Evolutionary conservation across 345 rosid species (phyloP).

Genomic region (Heritiera littoralis): DNA sequence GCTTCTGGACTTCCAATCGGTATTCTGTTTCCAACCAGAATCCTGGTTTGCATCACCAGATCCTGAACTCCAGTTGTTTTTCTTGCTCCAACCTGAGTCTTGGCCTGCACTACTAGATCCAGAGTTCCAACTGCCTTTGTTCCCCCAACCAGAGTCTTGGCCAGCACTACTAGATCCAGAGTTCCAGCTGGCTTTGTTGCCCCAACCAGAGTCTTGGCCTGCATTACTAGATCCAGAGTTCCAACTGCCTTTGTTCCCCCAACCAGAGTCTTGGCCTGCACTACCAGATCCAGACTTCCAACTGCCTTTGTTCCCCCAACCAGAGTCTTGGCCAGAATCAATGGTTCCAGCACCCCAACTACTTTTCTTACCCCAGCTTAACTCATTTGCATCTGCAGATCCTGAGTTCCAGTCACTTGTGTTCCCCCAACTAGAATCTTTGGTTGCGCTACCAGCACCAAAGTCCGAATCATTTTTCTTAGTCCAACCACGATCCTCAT

Average conservation of each 20-base stretch:
- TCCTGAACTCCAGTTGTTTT: constrained; percentile 13
- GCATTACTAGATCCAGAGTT: too few relatives aligned
- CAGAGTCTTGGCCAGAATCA: constrained; percentile 28
- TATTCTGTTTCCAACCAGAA: constrained; percentile 16
- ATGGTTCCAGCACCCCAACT: constrained; percentile 17
- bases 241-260: too few relatives aligned
- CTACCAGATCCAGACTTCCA: too few relatives aligned
- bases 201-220: not conserved
- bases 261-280: not conserved
- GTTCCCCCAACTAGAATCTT: constrained; percentile 29
- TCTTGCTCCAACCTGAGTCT: constrained; percentile 24
- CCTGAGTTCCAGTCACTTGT: constrained; percentile 5
- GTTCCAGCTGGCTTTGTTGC: too few relatives aligned
- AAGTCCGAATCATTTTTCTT: constrained; percentile 8
- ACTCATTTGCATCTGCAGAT: constrained; percentile 18
- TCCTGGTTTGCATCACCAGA: constrained; percentile 10
- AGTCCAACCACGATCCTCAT: constrained; percentile 19
- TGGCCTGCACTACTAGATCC: constrained; percentile 14
- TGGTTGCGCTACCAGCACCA: constrained; percentile 22
- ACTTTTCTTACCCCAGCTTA: constrained; percentile 23
- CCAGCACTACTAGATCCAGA: not conserved
- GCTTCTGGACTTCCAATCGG: constrained; percentile 12
- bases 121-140: constrained; percentile 9
- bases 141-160: constrained; percentile 37
- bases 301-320: too few relatives aligned